Base-by-base conservation (phyloP, 805 yeast genomes). In the Ogataea methanolica region DNA sequence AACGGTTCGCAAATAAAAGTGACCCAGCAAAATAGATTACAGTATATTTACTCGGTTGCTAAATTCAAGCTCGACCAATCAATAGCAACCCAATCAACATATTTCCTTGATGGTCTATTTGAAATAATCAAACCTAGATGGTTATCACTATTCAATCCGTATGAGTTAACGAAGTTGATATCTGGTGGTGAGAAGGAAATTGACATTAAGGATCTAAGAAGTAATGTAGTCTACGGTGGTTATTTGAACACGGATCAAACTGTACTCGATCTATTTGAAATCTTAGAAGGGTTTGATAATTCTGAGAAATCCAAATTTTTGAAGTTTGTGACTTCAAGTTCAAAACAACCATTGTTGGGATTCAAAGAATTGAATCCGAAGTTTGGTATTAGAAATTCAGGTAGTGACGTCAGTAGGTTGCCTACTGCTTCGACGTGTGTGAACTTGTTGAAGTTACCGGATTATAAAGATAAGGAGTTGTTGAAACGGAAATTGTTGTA, bases 401-500 rank as follows among this genome's bases (percentile, higher is more conserved):
- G 92, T 0, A 46, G 61, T 9, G 78, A 78, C 26, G 21, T 26
- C 2, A 72, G 71, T 2, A 69, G 95, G 31, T 69, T 94, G 36
- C 99, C 99, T 0, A 88, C 97, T 0, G 86, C 98, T 0, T 82
- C 97, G 0, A 94, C 99, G 0, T 94, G 99, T 72, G 88, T 90
- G 31, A 94, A 94, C 60, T 66, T 94, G 48, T 70, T 94, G 51
- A 90, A 85, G 59, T 65, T 94, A 26, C 99, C 99, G 0, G 85
- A 90, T 61, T 94, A 94, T 63, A 68, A 71, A 53, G 70, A 85
- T 55, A 85, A 82, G 57, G 64, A 71, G 37, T 23, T 75, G 2
- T 67, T 94, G 39, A 74, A 74, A 47, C 67, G 75, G 39, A 91
- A 90, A 62, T 66, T 92, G 45, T 61, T 89, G 22, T 88, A 85